phyloP scores from a whole-genome alignment of 805 yeast species.

The Komagataella pseudopastoris region DNA sequence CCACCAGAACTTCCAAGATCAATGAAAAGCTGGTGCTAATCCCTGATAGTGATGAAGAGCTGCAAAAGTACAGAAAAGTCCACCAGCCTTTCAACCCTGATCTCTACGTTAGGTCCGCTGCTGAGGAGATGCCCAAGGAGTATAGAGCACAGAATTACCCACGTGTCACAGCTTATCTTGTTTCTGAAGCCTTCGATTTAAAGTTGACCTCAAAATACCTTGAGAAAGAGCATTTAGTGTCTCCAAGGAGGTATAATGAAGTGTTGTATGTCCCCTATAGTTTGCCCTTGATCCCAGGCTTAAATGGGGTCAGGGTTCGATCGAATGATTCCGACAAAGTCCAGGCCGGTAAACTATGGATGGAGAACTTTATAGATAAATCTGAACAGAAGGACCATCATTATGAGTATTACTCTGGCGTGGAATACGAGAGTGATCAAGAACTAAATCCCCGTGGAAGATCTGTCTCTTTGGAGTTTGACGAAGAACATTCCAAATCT shows the following conservation, averaged over 20 bases:
- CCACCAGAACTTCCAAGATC: constrained; percentile 71
- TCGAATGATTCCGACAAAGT: constrained; percentile 41
- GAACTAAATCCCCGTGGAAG: background rate
- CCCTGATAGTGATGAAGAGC: constrained; percentile 39
- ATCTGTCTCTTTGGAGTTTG: background rate
- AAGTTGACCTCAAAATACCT: constrained; percentile 51
- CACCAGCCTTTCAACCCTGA: constrained; percentile 12
- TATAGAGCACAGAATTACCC: constrained; percentile 51
- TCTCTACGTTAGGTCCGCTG: constrained; percentile 20
- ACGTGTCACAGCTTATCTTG: constrained; percentile 84
- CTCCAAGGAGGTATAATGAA: constrained; percentile 83
- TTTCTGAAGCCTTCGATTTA: constrained; percentile 72
- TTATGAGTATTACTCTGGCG: constrained; percentile 80
- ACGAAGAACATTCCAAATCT: constrained; percentile 23
- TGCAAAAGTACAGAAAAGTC: constrained; percentile 3
- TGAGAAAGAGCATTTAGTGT: constrained; percentile 59
- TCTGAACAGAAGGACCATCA: constrained; percentile 86
- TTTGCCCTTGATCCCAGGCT: constrained; percentile 77
- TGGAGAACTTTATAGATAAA: constrained; percentile 69
- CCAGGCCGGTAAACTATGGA: constrained; percentile 26
- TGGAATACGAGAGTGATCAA: constrained; percentile 20
- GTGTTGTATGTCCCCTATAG: constrained; percentile 86
- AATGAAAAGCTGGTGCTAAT: constrained; percentile 79
- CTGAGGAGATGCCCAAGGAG: constrained; percentile 47
- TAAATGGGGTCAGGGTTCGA: constrained; percentile 60